Base-by-base conservation (phyloP, 495 filamentous ascomycete genomes). In the Penicillium antarcticum region DNA sequence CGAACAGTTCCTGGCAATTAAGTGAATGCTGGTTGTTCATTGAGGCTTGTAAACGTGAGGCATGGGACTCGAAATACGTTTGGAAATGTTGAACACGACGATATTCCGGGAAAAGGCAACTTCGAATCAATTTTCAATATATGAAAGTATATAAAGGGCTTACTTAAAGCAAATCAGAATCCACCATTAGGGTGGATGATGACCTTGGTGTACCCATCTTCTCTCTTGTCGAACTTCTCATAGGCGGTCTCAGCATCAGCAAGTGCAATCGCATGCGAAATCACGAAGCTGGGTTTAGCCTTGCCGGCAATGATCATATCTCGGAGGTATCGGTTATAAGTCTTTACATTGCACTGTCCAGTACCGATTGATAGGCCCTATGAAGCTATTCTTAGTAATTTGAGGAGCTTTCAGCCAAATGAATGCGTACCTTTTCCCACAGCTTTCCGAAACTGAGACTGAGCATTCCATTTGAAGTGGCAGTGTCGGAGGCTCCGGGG, bases 311-410 rank as follows among this genome's bases (percentile, higher is more conserved):
- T 77, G 56, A 84, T 83, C 62, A 83, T 60, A 52, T 83, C 80
- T 5, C 79, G 69, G 26, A 83, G 61, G 53, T 80, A 77, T 14
- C 80, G 67, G 55, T 83, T 83, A 53, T 82, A 83, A 2, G 73
- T 66, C 51, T 82, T 84, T 17, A 85, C 79, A 52, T 85, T 84
- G 63, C 79, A 82, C 57, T 84, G 80, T 17, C 79, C 78, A 21
- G 78, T 81, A 9, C 71, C 71, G 8, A 82, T 55, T 0, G 66
- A 66, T 4, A 80, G 64, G 45, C 77, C 68, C 75, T 80, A 40
- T 42, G 18, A 17, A 21, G 35, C 16, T 19, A 29, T 8, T 10
- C 5, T 29, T 10, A 29, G 52, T 52, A 46, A 42, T 23, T 21
- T 24, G 5, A 12, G 0, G 11, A 44, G 14, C 3, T 29, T 9